Evolutionary conservation across 1,284 basidiomycete genomes (phyloP), one percentile per base, ranked within the genome.

Genomic region (Omphalotus olearius): DNA sequence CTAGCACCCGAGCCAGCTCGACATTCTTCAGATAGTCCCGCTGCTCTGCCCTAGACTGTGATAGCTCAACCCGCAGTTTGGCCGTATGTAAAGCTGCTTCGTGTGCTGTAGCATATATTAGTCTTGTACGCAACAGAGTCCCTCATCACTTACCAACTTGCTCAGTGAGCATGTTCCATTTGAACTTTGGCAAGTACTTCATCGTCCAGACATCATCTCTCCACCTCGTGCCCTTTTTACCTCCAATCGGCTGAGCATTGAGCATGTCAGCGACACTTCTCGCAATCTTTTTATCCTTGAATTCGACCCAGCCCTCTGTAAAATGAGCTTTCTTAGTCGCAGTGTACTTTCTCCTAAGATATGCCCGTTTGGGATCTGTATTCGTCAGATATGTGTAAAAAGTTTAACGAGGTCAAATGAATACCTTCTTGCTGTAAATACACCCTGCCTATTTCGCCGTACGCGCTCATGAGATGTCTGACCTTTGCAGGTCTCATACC

Each of bases 201-300:
- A 99, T 97, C 41, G 97, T 98, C 97, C 97, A 99, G 6, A 99
- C 85, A 59, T 99, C 95, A 64, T 99, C 94, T 63, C 92, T 78
- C 91, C 93, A 98, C 54, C 91, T 78, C 6, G 82, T 79, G 4
- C 92, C 90, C 67, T 95, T 95, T 74, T 94, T 95, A 2, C 93
- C 93, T 6, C 93, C 97, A 57, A 99, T 96, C 0, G 93, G 84
- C 63, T 95, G 87, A 1, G 96, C 97, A 64, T 99, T 99, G 57
- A 99, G 75, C 90, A 98, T 93, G 53, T 84, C 91, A 5, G 97
- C 96, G 1, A 96, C 88, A 26, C 84, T 87, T 44, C 94, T 83
- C 0, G 94, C 97, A 23, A 98, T 78, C 49, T 82, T 85, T 69
- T 99, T 99, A 68, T 96, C 90, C 58, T 85, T 82, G 69, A 98